Base-by-base conservation (phyloP, 257 asterid species). In the Gardenia jasminoides region DNA sequence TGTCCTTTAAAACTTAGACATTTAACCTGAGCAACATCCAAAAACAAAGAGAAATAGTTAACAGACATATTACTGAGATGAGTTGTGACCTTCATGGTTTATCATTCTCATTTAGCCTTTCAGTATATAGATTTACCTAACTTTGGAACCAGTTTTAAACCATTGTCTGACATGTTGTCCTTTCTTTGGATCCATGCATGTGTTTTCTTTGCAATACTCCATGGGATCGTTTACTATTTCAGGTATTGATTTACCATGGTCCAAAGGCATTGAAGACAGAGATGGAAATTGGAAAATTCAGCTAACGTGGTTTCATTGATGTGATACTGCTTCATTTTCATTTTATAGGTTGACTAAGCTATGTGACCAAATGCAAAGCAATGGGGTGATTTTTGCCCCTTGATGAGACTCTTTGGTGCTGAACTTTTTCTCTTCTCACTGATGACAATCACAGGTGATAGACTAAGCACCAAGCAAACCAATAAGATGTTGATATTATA, bases 261-360 rank as follows among this genome's bases (percentile, higher is more conserved):
- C 94, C 90, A 74, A 93, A 85, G 90, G 97, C 96, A 31, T 75
- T 96, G n/a, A 89, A 85, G 87, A 94, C 85, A 94, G 93, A 96
- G 83, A 76, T 85, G 56, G 91, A 93, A 75, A 79, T 93, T 0
- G 99, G 99, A 56, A 95, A 93, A 84, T 91, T 89, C 82, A 80
- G 96, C 66, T 85, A 67, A 83, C 50, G 39, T 48, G 41, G 43
- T 33, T 48, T 11, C 64, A 36, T 28, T 46, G 68, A n/a, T 43
- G 36, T 44, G 31, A 68, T 67, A 31, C 50, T 33, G 15, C 44
- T 70, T 6, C 50, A 64, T n/a, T 47, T 46, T 65, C 26, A 48
- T 65, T 58, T 52, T 43, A 33, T 66, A 30, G 58, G 58, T 31
- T n/a, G 70, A 2, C 56, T 24, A 73, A 52, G 78, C 30, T 22